Percentiles rank a stretch among this genome's conserved stretches.
phyloP scores from a whole-genome alignment of 1,139 yeast genomes.

The Kluyveromyces sp. region DNA sequence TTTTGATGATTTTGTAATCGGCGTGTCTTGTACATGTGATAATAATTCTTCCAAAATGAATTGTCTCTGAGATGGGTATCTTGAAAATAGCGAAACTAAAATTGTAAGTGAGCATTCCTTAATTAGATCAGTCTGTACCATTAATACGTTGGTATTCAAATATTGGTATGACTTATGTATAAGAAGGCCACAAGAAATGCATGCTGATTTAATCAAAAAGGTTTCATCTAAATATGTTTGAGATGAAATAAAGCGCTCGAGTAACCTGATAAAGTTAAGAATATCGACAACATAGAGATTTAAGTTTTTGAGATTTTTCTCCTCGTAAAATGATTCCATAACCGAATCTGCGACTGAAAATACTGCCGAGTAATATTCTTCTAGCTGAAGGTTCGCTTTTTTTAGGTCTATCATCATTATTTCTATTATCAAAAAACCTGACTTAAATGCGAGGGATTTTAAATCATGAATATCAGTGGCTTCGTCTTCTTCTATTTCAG shows the following conservation, averaged over 20 bases:
- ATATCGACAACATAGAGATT: conserved; percentile 1
- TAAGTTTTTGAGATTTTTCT: neutral
- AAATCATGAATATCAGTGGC: conserved; percentile 5
- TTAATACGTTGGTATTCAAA: conserved; percentile 8
- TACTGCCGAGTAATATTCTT: conserved; percentile 36
- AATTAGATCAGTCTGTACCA: conserved; percentile 22
- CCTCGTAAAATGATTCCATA: conserved; percentile 9
- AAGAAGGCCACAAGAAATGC: conserved; percentile 26
- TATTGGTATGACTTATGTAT: conserved; percentile 16
- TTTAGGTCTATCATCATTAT: conserved; percentile 35
- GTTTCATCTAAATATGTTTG: conserved; percentile 25
- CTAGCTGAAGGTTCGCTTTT: conserved; percentile 41
- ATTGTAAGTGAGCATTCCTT: conserved; percentile 33
- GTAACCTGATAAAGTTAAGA: conserved; percentile 13
- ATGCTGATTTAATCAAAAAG: conserved; percentile 22
- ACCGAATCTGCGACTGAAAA: conserved; percentile 35
- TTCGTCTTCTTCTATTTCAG: conserved; percentile 1
- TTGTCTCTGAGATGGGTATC: conserved; percentile 43
- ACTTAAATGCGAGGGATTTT: conserved; percentile 29
- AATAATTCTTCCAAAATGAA: conserved; percentile 56
- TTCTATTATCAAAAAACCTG: conserved; percentile 37
- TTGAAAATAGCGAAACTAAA: conserved; percentile 39
- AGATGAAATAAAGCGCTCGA: conserved; percentile 19
- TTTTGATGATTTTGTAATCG: conserved; percentile 34
- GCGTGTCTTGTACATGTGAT: conserved; percentile 42